Evolutionary conservation across 495 filamentous ascomycete species (phyloP).

Genomic region (Neurospora cerealis): DNA sequence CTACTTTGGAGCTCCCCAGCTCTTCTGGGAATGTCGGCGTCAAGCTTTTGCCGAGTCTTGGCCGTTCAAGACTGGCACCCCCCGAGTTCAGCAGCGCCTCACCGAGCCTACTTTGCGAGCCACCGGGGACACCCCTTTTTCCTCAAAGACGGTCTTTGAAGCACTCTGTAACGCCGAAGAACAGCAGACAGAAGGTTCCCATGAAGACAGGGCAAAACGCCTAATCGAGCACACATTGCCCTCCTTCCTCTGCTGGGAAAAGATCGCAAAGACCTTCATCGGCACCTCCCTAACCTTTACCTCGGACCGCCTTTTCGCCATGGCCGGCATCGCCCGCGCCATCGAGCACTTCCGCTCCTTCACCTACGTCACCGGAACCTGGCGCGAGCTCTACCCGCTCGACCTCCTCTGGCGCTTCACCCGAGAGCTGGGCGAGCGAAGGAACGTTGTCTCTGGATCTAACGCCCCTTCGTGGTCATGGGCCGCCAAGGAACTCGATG

Average conservation of each 20-base stretch:
- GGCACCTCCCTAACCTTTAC: constrained; percentile 5
- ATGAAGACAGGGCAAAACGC: neutral
- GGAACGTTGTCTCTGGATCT: neutral
- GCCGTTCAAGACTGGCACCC: neutral
- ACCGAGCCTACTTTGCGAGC: neutral
- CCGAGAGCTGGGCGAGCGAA: neutral
- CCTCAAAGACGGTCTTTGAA: neutral
- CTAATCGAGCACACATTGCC: neutral
- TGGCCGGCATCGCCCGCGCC: constrained; percentile 12
- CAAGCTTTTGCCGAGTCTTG: neutral
- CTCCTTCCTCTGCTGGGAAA: neutral
- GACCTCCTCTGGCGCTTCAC: constrained; percentile 4
- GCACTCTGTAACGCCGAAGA: neutral
- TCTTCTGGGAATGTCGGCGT: constrained; percentile 7
- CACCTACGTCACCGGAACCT: constrained; percentile 14
- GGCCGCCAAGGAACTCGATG: neutral
- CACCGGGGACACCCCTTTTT: neutral
- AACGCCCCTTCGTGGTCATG: neutral
- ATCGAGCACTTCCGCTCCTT: constrained; percentile 5
- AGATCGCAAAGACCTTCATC: neutral
- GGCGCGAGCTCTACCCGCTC: constrained; percentile 5
- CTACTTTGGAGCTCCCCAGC: constrained; percentile 4
- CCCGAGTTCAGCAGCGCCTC: neutral
- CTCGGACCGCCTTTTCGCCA: constrained; percentile 12
- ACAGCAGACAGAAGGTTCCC: neutral